Evolutionary conservation across 2,329 filamentous ascomycete genomes (phyloP), one percentile per base, ranked within the genome.

Genomic region (Neofusicoccum laricinum): DNA sequence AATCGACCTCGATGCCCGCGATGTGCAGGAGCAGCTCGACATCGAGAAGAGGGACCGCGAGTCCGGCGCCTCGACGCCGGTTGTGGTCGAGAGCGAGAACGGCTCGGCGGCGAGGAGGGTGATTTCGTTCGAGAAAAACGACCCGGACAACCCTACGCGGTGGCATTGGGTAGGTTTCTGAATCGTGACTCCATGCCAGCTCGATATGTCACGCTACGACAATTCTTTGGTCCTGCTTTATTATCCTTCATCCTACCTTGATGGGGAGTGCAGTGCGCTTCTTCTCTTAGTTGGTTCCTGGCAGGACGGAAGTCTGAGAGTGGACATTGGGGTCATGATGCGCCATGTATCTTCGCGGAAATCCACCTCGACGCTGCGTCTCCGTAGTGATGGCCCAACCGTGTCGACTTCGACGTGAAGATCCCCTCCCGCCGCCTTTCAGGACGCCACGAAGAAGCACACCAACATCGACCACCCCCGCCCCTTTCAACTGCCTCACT

Each of bases 81-180:
- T 30, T 30, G 17, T 36, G 36, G 25, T 19, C 17, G 50, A 50
- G 63, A 32, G 57, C 30, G 19, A 51, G 36, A 34, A 38, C 25
- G 36, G 59, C 59, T 30, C 43, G 7, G 15, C 25, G n/a, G 19
- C 48, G 30, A 71, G 68, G 59, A 74, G 66, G 5, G 70, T 78
- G 21, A 71, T 81, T 4, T 71, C 73, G 1, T 81, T 81, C 66
- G 70, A 68, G 30, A 70, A 75, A 38, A 73, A 72, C 21, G 79
- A 81, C 66, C 74, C 74, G 14, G 72, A 73, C 0, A 75, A 79
- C 59, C 79, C 79, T 1, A 77, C 80, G 63, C 80, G 80, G 59
- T 81, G 78, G 77, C 69, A 70, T n/a, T 67, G 64, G 45, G 73
- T 75, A 70, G 51, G 70, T 66, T 30, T 12, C 4, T 19, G 45